Conservation (phyloP, 1,284 basidiomycete genomes). For the Lentinus polychrous region DNA sequence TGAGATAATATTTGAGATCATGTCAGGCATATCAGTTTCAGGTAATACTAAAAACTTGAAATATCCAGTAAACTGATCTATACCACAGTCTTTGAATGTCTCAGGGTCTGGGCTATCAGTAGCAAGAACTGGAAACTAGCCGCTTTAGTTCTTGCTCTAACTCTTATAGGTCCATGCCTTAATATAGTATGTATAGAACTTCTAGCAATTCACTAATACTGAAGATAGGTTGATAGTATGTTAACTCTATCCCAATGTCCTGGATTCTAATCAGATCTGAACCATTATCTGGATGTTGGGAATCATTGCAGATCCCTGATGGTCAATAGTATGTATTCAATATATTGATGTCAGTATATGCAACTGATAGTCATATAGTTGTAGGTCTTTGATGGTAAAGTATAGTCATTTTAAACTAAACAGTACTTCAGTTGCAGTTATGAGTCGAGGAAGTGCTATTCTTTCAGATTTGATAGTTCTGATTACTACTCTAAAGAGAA, state of each 20-base stretch:
- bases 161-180: not conserved
- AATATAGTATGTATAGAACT: not conserved
- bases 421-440: too few relatives aligned
- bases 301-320: too few relatives aligned
- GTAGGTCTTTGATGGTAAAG: too few relatives aligned
- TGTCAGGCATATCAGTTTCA: not conserved
- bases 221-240: not conserved
- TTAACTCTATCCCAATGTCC: not conserved
- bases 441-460: too few relatives aligned
- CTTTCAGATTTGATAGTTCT: too few relatives aligned
- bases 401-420: too few relatives aligned
- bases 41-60: not conserved
- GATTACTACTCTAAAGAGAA: not conserved
- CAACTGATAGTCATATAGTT: too few relatives aligned
- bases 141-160: not conserved
- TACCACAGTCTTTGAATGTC: not conserved
- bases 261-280: not conserved
- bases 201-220: too few relatives aligned
- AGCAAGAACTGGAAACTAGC: not conserved
- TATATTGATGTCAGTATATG: too few relatives aligned
- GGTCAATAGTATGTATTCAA: too few relatives aligned
- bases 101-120: slow-evolving; percentile 1
- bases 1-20: not conserved
- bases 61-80: not conserved
- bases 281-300: too few relatives aligned